Percentiles rank a stretch among this genome's conserved stretches.
These are phyloP conservation scores for Chaetomium tenue DNA, from an alignment of 495 filamentous ascomycete species.

Conservation along the genomic window DNA sequence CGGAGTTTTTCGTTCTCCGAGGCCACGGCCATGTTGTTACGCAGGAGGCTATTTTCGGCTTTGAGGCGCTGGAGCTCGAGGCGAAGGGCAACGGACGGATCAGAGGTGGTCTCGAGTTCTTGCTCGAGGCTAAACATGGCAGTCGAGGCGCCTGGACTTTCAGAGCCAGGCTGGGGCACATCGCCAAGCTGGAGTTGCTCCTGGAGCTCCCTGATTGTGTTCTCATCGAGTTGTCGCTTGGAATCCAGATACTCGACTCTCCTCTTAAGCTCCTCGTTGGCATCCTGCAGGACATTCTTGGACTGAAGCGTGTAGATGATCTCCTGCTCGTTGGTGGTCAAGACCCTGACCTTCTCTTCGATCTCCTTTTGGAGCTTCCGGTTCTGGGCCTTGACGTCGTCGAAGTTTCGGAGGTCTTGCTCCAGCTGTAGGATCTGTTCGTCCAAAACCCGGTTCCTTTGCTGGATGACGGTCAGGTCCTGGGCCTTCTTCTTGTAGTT, in stretches of 20 bases:
- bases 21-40: conserved; percentile 48
- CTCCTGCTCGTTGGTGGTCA: conserved; percentile 46
- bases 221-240: conserved; percentile 39
- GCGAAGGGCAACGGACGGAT: conserved; percentile 35
- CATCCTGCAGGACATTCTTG: conserved; percentile 37
- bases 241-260: conserved; percentile 39
- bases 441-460: conserved; percentile 50
- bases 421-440: conserved; percentile 51
- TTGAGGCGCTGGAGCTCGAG: conserved; percentile 52
- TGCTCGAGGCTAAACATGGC: conserved; percentile 42
- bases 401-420: conserved; percentile 65
- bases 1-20: conserved; percentile 51
- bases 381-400: conserved; percentile 57
- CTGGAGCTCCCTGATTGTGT: conserved; percentile 45
- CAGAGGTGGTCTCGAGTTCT: conserved; percentile 40
- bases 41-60: conserved; percentile 53
- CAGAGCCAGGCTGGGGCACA: conserved; percentile 25
- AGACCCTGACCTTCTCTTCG: conserved; percentile 34
- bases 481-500: conserved; percentile 75
- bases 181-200: conserved; percentile 45
- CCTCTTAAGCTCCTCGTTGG: conserved; percentile 35
- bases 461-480: conserved; percentile 46
- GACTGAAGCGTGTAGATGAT: conserved; percentile 41
- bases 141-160: conserved; percentile 29
- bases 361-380: conserved; percentile 53